A percentile compares a stretch with the other conserved stretches of the same genome.
Evolutionary conservation across 345 rosid species (phyloP).

Genomic region (Eucalyptus sideroxylon): DNA sequence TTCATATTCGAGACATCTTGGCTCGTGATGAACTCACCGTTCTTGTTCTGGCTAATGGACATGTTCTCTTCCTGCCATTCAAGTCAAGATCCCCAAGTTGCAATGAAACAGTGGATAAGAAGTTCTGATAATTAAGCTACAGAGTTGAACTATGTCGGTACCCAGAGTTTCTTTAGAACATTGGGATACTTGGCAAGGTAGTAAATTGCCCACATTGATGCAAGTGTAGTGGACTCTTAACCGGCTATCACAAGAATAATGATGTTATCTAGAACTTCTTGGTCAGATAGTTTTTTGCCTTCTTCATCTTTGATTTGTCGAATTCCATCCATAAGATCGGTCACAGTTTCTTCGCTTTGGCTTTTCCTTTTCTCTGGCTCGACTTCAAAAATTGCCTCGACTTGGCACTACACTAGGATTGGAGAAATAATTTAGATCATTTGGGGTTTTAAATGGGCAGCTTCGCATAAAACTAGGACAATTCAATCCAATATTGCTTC

Average conservation of each 20-base stretch:
- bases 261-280: slow-evolving; percentile 27
- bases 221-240: slow-evolving; percentile 9
- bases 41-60: slow-evolving; percentile 1
- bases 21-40: slow-evolving; percentile 11
- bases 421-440: neutral
- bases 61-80: slow-evolving; percentile 22
- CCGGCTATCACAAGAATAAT: slow-evolving; percentile 15
- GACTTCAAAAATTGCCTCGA: neutral
- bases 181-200: slow-evolving; percentile 19
- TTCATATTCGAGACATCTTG: slow-evolving; percentile 16
- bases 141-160: neutral
- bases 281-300: slow-evolving; percentile 15
- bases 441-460: neutral
- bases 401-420: slow-evolving; percentile 1
- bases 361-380: slow-evolving; percentile 17
- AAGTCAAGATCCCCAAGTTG: neutral
- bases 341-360: neutral
- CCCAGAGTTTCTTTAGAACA: slow-evolving; percentile 8
- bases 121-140: neutral
- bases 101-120: neutral
- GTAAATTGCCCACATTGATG: slow-evolving; percentile 27
- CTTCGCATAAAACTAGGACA: neutral
- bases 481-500: too few relatives aligned
- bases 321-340: slow-evolving; percentile 27
- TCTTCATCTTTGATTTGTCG: slow-evolving; percentile 19